Conservation (phyloP, 2,329 filamentous ascomycete species). For the Triangularia setosa region DNA sequence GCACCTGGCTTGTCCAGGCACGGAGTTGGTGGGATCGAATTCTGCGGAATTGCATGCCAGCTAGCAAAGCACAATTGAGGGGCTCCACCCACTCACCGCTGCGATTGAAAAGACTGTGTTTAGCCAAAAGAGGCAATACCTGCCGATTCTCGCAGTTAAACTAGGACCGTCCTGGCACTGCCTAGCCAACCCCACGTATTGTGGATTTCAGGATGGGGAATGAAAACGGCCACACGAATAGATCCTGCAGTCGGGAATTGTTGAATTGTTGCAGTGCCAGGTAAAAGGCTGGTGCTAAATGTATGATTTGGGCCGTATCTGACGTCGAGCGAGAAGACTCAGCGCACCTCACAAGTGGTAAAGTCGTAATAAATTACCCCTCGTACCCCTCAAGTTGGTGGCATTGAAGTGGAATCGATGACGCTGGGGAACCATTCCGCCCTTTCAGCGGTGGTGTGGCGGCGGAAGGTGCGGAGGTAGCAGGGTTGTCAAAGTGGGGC, state of each 20-base stretch:
- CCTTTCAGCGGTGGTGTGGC: neutral
- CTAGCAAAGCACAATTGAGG: slow-evolving; percentile 16
- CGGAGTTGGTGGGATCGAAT: slow-evolving; percentile 24
- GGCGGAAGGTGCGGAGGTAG: slow-evolving; percentile 7
- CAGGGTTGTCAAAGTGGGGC: slow-evolving; percentile 6
- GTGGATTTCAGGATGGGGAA: neutral
- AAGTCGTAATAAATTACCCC: neutral
- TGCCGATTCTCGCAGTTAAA: neutral
- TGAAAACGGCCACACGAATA: neutral
- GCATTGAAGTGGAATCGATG: neutral
- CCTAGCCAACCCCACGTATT: neutral
- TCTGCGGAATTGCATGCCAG: slow-evolving; percentile 25
- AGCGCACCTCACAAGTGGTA: no score
- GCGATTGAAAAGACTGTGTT: neutral
- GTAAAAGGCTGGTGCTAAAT: no score
- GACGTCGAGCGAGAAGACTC: no score
- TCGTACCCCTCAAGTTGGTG: neutral
- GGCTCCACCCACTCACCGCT: slow-evolving; percentile 6
- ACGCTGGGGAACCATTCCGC: slow-evolving; percentile 6
- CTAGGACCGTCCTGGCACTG: neutral
- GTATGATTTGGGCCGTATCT: no score
- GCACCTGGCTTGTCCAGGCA: slow-evolving; percentile 13
- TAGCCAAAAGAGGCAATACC: neutral
- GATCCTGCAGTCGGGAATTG: neutral
- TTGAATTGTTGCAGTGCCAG: neutral